Percentiles rank a stretch among this genome's conserved stretches.
These are phyloP conservation scores for Davidsoniella virescens DNA, from an alignment of 2,329 filamentous ascomycete species.

Conservation along the genomic window DNA sequence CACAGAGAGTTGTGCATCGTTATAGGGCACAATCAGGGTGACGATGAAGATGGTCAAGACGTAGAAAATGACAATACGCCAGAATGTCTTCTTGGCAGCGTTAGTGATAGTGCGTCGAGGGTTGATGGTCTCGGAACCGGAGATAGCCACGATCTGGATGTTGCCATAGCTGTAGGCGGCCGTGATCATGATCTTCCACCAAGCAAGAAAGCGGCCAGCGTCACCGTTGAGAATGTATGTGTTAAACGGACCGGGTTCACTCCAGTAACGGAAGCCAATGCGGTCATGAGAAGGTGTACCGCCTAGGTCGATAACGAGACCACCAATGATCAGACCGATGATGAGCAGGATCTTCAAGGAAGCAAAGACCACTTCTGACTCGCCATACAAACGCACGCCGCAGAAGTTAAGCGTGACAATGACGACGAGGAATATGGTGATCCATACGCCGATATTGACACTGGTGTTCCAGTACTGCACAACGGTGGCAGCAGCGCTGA, in stretches of 20 bases:
- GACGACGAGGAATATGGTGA: slow-evolving; percentile 21
- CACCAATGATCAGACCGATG: slow-evolving; percentile 23
- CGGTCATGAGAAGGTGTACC: slow-evolving; percentile 23
- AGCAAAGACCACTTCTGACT: slow-evolving; percentile 33
- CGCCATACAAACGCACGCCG: slow-evolving; percentile 27
- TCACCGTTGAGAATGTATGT: slow-evolving; percentile 20
- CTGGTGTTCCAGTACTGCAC: slow-evolving; percentile 22
- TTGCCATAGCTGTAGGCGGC: slow-evolving; percentile 24
- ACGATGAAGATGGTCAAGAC: slow-evolving; percentile 16
- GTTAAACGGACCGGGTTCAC: slow-evolving; percentile 26
- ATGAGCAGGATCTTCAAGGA: slow-evolving; percentile 29
- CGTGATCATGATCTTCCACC: slow-evolving; percentile 24
- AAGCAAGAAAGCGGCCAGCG: slow-evolving; percentile 24
- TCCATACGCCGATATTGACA: slow-evolving; percentile 25
- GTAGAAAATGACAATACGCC: slow-evolving; percentile 18
- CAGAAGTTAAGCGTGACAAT: slow-evolving; percentile 24
- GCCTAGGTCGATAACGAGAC: slow-evolving; percentile 24
- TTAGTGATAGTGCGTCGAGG: slow-evolving; percentile 16
- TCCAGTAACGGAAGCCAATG: slow-evolving; percentile 29
- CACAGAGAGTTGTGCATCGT: slow-evolving; percentile 13
- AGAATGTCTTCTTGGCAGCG: slow-evolving; percentile 17
- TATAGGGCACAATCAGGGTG: slow-evolving; percentile 17
- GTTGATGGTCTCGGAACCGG: slow-evolving; percentile 16
- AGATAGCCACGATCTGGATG: slow-evolving; percentile 14
- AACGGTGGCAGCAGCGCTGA: slow-evolving; percentile 24